These are phyloP conservation scores for Trichoderma virens DNA, from an alignment of 495 filamentous ascomycete species.

Conservation along the genomic window DNA sequence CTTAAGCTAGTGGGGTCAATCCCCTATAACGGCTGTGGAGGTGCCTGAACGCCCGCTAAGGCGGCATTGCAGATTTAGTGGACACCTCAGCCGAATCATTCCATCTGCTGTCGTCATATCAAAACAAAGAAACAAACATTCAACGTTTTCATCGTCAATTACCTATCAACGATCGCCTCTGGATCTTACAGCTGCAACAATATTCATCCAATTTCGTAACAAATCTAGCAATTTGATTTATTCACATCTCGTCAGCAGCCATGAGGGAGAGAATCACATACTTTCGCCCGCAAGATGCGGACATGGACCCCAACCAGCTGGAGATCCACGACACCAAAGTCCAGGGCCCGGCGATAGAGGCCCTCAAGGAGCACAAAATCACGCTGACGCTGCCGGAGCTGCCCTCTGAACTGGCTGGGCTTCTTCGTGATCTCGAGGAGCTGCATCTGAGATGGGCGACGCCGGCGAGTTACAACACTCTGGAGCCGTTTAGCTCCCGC, in stretches of 20 bases:
- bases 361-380: constrained; percentile 71
- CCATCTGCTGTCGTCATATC: neutral
- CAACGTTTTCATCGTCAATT: neutral
- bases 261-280: constrained; percentile 89
- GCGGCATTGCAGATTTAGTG: neutral
- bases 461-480: constrained; percentile 42
- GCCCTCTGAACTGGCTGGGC: constrained; percentile 53
- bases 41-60: neutral
- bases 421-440: constrained; percentile 58
- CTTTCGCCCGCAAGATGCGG: constrained; percentile 53
- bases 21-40: constrained; percentile 2
- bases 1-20: neutral
- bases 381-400: constrained; percentile 69
- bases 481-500: constrained; percentile 65
- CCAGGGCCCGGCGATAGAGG: constrained; percentile 47
- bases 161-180: neutral
- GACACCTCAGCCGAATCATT: neutral
- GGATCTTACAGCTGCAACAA: no score
- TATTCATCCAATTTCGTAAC: no score
- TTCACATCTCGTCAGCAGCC: constrained; percentile 1
- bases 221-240: no score
- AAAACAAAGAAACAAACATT: neutral
- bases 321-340: constrained; percentile 42
- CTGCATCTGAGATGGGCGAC: constrained; percentile 77
- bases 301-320: constrained; percentile 53